These are phyloP conservation scores for Phytophthora foliorum DNA, from an alignment of 352 stramenopile genomes.

Conservation along the genomic window DNA sequence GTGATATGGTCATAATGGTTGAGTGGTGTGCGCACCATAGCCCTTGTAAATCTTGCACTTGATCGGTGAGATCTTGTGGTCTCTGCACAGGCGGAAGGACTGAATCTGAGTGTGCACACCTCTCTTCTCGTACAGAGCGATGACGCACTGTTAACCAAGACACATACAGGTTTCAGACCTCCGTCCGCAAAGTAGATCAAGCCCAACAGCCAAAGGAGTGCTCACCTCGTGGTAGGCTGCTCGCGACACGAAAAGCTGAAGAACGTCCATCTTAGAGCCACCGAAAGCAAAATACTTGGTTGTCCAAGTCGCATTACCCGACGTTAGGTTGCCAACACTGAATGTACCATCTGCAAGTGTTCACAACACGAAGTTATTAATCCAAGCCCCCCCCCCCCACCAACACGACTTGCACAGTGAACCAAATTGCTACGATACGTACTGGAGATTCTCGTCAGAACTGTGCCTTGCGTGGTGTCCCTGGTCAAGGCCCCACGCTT, in stretches of 20 bases:
- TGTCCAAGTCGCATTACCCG: constrained; percentile 79
- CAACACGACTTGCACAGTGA: background rate
- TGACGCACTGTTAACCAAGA: constrained; percentile 62
- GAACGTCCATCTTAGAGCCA: constrained; percentile 82
- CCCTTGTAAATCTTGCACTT: constrained; percentile 92
- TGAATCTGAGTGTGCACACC: constrained; percentile 86
- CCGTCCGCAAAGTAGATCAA: background rate
- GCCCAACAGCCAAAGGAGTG: background rate
- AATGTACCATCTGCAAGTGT: constrained; percentile 76
- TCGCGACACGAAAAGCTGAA: constrained; percentile 87
- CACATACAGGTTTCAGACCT: constrained; percentile 2
- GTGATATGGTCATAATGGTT: background rate
- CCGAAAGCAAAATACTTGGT: constrained; percentile 88
- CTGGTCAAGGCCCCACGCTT: constrained; percentile 72
- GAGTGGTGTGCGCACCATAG: constrained; percentile 52
- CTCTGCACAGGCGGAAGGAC: constrained; percentile 81
- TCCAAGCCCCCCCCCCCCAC: background rate
- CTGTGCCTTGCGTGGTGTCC: constrained; percentile 72
- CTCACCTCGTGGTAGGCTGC: constrained; percentile 83
- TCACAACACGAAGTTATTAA: constrained; percentile 11
- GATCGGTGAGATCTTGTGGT: constrained; percentile 89
- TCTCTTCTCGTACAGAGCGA: constrained; percentile 88
- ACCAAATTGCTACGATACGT: constrained; percentile 17
- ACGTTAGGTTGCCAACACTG: constrained; percentile 84
- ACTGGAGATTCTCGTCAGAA: constrained; percentile 88